Evolutionary conservation across 2,329 filamentous ascomycete species (phyloP).

Genomic region (Diaporthe amygdali): DNA sequence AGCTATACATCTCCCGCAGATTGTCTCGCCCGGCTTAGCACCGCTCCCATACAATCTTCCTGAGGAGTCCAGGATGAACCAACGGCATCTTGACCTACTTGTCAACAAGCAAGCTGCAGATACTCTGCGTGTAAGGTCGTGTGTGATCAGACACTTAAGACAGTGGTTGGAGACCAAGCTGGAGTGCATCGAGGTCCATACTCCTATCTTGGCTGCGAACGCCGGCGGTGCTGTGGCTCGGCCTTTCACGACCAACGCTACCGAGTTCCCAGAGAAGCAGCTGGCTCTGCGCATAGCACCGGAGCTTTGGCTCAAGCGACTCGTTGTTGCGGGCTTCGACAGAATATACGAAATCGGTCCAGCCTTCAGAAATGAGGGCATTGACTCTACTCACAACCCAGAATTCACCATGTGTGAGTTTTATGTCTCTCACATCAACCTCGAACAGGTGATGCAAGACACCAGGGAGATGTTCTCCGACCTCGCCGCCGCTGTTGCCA

Average conservation of each 20-base stretch:
- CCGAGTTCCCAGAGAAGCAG: slow-evolving; percentile 73
- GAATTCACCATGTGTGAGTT: slow-evolving; percentile 99
- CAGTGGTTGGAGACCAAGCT: slow-evolving; percentile 62
- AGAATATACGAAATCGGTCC: slow-evolving; percentile 92
- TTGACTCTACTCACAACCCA: slow-evolving; percentile 92
- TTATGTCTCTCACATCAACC: slow-evolving; percentile 83
- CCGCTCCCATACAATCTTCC: slow-evolving; percentile 77
- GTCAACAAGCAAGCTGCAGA: slow-evolving; percentile 73
- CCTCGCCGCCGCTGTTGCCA: slow-evolving; percentile 47
- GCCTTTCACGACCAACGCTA: slow-evolving; percentile 81
- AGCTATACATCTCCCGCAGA: slow-evolving; percentile 69
- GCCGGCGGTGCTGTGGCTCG: slow-evolving; percentile 89
- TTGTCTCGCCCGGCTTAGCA: slow-evolving; percentile 80
- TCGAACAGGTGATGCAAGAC: slow-evolving; percentile 74
- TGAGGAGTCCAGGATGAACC: slow-evolving; percentile 73
- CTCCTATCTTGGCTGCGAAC: slow-evolving; percentile 81
- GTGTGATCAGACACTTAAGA: slow-evolving; percentile 71
- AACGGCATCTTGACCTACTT: slow-evolving; percentile 86
- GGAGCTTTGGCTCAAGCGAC: slow-evolving; percentile 91
- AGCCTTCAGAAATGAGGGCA: slow-evolving; percentile 90
- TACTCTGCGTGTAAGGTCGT: slow-evolving; percentile 74
- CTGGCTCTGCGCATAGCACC: slow-evolving; percentile 88
- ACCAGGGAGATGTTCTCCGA: slow-evolving; percentile 75
- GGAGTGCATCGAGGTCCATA: slow-evolving; percentile 72
- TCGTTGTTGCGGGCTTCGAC: slow-evolving; percentile 88